Base-by-base conservation (phyloP, 2,329 filamentous ascomycete genomes). In the Aspergillus fructus region DNA sequence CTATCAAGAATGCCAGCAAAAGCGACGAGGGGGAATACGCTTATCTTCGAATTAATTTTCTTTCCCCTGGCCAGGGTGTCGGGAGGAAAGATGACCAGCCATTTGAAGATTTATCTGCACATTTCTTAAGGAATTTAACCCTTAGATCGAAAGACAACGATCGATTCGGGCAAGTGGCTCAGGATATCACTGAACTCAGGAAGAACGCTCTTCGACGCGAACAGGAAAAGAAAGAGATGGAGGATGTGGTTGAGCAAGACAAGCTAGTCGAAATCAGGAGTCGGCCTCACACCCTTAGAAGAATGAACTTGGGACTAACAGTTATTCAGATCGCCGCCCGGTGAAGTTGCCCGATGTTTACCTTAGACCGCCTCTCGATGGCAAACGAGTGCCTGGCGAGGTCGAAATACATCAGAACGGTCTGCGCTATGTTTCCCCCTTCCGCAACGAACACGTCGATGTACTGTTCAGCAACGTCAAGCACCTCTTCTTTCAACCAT, bases 211-310 rank as follows among this genome's bases (percentile, higher is more conserved):
- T 91, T 42, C 93, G 96, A 76, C 90, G 91, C 67, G 94, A 99
- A 75, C 93, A 97, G 69, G 93, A 97, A 76, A 97, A 97, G 85
- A 99, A 99, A 79, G 93, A 99, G 67, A 89, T 99, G 89, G 94
- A 99, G 73, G 94, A 99, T 75, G 94, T 99, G 21, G 93, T 99
- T 5, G 94, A 97, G 76, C 94, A 99, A 75, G 94, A 99, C 73
- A 99, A 99, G 79, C 85, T 99, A 52, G 82, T 96, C 65, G 93
- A 97, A 71, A 93, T 97, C 65, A 85, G 94, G 81, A 96, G 90
- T 91, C 80, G 79, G 87, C 79, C 15, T 37, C 33, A 45, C 9
- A 9, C 7, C 19, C 7, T 27, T 47, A 21, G 17, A 49, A 15
- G 37, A 12, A 52, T 48, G 33, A 12, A 33, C 11, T 53, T 41